These are phyloP conservation scores for Botrytis porri DNA, from an alignment of 2,329 filamentous ascomycete genomes.

Conservation along the genomic window DNA sequence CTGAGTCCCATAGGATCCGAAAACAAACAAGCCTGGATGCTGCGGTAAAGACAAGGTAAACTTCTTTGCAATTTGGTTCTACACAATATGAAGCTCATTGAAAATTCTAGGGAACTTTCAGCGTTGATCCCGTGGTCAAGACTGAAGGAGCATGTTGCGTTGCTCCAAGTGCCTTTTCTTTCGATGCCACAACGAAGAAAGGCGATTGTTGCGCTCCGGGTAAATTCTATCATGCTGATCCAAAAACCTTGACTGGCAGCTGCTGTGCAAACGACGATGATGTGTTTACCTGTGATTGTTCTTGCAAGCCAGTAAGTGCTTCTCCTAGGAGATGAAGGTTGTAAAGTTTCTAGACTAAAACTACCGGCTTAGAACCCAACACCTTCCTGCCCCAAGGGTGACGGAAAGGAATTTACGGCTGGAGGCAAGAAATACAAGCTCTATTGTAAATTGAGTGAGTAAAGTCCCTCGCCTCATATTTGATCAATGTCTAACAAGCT, in stretches of 20 bases:
- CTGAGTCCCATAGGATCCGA: not conserved
- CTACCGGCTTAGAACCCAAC: not conserved
- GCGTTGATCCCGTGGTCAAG: not conserved
- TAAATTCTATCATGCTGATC: constrained; percentile 2
- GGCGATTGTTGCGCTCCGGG: not conserved
- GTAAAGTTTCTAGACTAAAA: not conserved
- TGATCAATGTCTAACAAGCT: not conserved
- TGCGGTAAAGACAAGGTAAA: constrained; percentile 8
- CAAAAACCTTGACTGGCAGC: not conserved
- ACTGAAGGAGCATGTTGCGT: constrained; percentile 11
- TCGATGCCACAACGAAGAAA: not conserved
- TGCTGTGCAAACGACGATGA: constrained; percentile 8
- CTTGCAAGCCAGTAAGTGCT: constrained; percentile 12
- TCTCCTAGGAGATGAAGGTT: too few species aligned
- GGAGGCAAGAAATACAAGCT: constrained; percentile 4
- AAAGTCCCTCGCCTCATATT: not conserved
- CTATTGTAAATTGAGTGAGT: constrained; percentile 3
- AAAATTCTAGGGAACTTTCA: not conserved
- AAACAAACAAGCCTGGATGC: not conserved
- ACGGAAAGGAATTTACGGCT: not conserved
- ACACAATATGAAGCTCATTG: not conserved
- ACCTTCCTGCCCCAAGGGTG: constrained; percentile 4
- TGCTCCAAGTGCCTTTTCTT: constrained; percentile 4
- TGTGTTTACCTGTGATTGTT: constrained; percentile 14
- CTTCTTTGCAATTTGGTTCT: not conserved